Conservation (phyloP, 2,329 filamentous ascomycete genomes). For the Xylaria sp. region DNA sequence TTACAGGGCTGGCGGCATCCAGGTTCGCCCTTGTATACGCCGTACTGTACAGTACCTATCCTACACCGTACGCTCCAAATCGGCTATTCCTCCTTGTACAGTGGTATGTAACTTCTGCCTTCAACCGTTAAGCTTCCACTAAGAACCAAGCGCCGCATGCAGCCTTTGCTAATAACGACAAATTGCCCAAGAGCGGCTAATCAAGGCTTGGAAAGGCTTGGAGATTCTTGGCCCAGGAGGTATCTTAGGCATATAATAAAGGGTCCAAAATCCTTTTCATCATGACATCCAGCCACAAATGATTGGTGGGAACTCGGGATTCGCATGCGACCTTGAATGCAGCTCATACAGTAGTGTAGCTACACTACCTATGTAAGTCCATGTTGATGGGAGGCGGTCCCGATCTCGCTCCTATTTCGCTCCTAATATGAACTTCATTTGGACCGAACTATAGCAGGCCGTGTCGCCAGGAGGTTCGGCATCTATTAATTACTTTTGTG, state of each 20-base stretch:
- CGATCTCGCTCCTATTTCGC: constrained; percentile 5
- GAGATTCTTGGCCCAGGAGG: constrained; percentile 21
- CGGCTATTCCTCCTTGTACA: neutral
- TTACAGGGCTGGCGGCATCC: constrained; percentile 19
- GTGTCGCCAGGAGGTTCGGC: neutral
- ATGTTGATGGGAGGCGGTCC: neutral
- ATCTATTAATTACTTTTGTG: constrained; percentile 16
- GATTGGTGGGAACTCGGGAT: constrained; percentile 32
- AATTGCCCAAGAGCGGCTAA: constrained; percentile 37
- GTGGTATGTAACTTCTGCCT: neutral
- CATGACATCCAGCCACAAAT: constrained; percentile 22
- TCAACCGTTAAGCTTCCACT: constrained; percentile 29
- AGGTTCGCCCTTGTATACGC: constrained; percentile 1
- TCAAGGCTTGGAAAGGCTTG: constrained; percentile 33
- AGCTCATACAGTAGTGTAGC: constrained; percentile 21
- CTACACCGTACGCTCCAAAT: constrained; percentile 9
- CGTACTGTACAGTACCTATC: neutral
- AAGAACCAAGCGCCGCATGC: constrained; percentile 33
- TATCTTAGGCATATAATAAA: constrained; percentile 18
- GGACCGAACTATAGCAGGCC: neutral
- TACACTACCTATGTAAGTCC: neutral
- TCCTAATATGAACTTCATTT: neutral
- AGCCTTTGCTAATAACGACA: constrained; percentile 33
- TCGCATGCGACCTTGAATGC: constrained; percentile 28
- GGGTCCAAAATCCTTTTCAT: constrained; percentile 25